phyloP scores from a whole-genome alignment of 73 alveolate species.

The Tetrahymena borealis region DNA sequence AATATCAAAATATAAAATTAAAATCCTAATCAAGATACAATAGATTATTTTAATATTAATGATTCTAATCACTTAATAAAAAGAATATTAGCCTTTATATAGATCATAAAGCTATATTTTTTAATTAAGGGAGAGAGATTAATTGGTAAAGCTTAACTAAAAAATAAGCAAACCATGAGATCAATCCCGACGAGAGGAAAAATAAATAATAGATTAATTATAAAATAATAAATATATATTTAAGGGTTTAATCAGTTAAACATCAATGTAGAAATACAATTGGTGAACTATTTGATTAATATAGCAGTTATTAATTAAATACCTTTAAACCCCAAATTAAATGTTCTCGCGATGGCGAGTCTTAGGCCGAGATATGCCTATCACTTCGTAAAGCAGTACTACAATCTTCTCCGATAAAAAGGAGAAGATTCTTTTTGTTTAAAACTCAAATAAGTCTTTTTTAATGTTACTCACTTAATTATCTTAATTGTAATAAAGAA shows the following conservation, averaged over 20 bases:
- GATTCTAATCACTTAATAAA: too few species aligned
- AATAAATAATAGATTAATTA: too few species aligned
- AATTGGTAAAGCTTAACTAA: neutral
- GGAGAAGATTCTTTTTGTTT: neutral
- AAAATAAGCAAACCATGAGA: neutral
- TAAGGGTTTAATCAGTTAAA: neutral
- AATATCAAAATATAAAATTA: too few species aligned
- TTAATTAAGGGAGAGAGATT: neutral
- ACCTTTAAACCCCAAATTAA: neutral
- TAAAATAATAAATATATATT: neutral
- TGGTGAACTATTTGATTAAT: neutral
- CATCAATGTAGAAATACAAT: neutral
- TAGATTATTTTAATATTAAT: too few species aligned
- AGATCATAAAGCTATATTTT: neutral
- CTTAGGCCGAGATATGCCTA: neutral
- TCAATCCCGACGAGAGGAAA: too few species aligned
- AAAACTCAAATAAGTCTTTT: neutral
- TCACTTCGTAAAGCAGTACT: slow-evolving; percentile 1
- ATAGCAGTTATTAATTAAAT: neutral
- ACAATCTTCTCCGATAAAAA: neutral
- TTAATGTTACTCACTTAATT: too few species aligned
- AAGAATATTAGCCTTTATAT: too few species aligned
- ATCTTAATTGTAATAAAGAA: too few species aligned
- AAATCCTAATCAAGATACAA: too few species aligned
- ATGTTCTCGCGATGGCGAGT: slow-evolving; percentile 6